Evolutionary conservation across 1,139 yeast genomes (phyloP), one percentile per base, ranked within the genome.

Genomic region (Suhomyces terraborum): DNA sequence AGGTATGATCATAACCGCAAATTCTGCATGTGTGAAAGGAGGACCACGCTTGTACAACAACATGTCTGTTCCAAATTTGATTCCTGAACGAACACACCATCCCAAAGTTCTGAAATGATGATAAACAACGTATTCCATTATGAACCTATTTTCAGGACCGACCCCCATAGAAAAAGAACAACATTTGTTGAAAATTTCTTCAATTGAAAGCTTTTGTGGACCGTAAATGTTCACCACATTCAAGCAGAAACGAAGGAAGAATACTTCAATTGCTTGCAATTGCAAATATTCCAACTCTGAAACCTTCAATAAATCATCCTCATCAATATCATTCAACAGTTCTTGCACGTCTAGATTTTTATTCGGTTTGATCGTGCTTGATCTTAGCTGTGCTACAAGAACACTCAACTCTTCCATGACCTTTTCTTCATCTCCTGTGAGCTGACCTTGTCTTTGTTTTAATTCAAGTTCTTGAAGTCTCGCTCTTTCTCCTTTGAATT

Each of bases 21-120:
- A 88, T 54, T 89, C 96, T 0, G 98, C 98, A 59, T 93, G 99
- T 35, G 84, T 79, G 58, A 91, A 89, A 1, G 97, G 97, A 8
- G 98, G 98, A 0, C 99, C 99, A 43, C 93, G 73, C 42, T 84
- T 80, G 60, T 93, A 93, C 6, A 93, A 67, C 14, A 93, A 66
- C 61, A 72, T 83, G 52, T 91, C 95, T 17, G 88, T 78, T 1
- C 97, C 96, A 62, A 93, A 93, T 59, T 93, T 93, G 43, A 91
- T 79, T 0, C 98, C 98, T 1, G 91, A 79, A 45, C 95, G 73
- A 2, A 84, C 95, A 69, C 98, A 91, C 98, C 98, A 93, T 0
- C 98, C 98, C 24, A 81, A 73, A 0, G 96, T 81, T 40, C 96
- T 73, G 62, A 82, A 91, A 58, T 89, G 91, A 56, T 89, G 95